These are phyloP conservation scores for Rhododendron vialii DNA, from an alignment of 148 eudicot genomes.

Conservation along the genomic window DNA sequence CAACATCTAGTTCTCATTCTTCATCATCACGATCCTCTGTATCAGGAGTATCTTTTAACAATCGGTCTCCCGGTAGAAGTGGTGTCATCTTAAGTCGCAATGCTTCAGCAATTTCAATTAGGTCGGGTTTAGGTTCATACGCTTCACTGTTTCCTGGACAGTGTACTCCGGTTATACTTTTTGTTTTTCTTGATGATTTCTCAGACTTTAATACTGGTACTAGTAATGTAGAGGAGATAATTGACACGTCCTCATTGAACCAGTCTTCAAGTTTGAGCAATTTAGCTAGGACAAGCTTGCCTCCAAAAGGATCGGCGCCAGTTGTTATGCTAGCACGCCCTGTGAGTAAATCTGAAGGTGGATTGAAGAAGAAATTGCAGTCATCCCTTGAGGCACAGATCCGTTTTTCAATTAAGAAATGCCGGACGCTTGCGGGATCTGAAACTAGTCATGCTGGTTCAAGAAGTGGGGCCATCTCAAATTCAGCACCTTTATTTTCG, in stretches of 20 bases:
- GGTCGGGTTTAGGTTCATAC: slow-evolving; percentile 68
- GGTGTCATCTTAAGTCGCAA: slow-evolving; percentile 48
- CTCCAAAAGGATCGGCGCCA: slow-evolving; percentile 54
- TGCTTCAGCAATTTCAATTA: slow-evolving; percentile 43
- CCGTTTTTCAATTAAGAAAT: slow-evolving; percentile 83
- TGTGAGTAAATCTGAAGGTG: slow-evolving; percentile 60
- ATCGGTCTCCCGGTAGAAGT: slow-evolving; percentile 70
- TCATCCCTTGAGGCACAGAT: slow-evolving; percentile 86
- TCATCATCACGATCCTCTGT: slow-evolving; percentile 43
- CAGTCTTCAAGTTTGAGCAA: slow-evolving; percentile 42
- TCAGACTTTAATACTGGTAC: slow-evolving; percentile 46
- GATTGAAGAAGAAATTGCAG: slow-evolving; percentile 63
- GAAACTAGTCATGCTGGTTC: slow-evolving; percentile 63
- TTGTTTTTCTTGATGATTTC: slow-evolving; percentile 84
- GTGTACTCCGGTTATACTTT: slow-evolving; percentile 83
- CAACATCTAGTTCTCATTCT: slow-evolving; percentile 37
- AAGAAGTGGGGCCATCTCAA: slow-evolving; percentile 57
- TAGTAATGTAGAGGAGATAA: slow-evolving; percentile 38
- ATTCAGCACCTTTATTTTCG: slow-evolving; percentile 60
- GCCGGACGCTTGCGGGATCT: slow-evolving; percentile 63
- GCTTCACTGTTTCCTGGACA: slow-evolving; percentile 84
- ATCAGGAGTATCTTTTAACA: slow-evolving; percentile 44
- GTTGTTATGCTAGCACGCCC: slow-evolving; percentile 86
- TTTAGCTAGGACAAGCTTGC: slow-evolving; percentile 41
- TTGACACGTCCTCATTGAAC: slow-evolving; percentile 42